Conservation (phyloP, 208 protist species). For the Acanthamoeba pearcei region DNA sequence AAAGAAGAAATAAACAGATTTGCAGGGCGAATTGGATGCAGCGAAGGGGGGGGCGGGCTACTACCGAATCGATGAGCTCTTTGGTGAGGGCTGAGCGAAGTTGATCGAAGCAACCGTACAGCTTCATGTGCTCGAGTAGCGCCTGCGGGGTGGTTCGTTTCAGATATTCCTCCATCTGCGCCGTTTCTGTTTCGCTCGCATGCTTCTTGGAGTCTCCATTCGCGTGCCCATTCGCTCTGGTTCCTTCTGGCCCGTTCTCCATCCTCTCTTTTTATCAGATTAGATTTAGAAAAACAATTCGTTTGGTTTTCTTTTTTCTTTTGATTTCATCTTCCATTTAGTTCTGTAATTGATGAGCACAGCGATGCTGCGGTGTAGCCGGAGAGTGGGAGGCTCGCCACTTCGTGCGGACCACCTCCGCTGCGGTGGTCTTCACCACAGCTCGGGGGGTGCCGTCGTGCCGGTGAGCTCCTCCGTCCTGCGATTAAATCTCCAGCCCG, state of each 20-base stretch:
- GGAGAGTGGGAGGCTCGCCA: too few relatives aligned
- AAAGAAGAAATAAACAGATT: not conserved
- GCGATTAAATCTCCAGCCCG: not conserved
- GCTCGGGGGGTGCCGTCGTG: not conserved
- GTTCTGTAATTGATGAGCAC: not conserved
- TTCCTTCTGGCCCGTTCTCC: too few relatives aligned
- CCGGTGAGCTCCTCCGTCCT: not conserved
- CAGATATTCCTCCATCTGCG: not conserved
- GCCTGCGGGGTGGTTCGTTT: conserved; percentile 11
- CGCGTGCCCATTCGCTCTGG: not conserved
- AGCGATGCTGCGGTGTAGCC: not conserved
- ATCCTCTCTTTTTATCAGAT: too few relatives aligned
- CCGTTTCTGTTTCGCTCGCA: not conserved
- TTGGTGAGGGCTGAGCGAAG: not conserved
- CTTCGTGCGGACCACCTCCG: too few relatives aligned
- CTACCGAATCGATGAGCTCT: conserved; percentile 1
- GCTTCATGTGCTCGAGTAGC: conserved; percentile 25
- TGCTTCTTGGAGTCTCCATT: not conserved
- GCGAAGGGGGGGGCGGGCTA: not conserved
- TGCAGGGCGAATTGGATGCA: not conserved
- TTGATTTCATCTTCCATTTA: not conserved
- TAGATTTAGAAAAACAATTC: too few relatives aligned
- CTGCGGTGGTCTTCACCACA: not conserved
- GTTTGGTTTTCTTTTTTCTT: too few relatives aligned
- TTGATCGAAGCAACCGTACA: conserved; percentile 12